Base-by-base conservation (phyloP, 768 basidiomycete genomes). In the Cystobasidium onofrii region DNA sequence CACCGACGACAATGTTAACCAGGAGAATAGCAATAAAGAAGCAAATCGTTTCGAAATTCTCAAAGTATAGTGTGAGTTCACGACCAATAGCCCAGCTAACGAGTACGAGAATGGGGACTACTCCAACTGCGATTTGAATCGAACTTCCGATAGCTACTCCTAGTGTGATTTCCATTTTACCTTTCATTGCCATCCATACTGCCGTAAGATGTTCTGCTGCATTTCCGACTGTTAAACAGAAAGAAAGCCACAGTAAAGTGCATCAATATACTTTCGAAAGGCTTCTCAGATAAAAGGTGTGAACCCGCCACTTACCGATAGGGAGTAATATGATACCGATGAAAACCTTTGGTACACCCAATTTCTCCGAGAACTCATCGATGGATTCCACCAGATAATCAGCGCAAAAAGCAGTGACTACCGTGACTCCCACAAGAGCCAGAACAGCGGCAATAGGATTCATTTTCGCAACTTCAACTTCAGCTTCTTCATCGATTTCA, bases 381-480 rank as follows among this genome's bases (percentile, higher is more conserved):
- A 96, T 95, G 1, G 90, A 91, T 1, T 88, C 89, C 43, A 95
- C 92, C 80, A 92, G 82, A 79, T 87, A 90, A 80, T 96, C 93
- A 33, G 93, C 92, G 76, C 90, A 91, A 83, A 95, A 91, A 0
- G 90, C 86, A 0, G 92, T 95, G 57, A 90, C 79, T 57, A 94
- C 83, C 0, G 93, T 94, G 15, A 91, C 87, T 41, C 82, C 79
- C 41, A 92, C 83, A 7, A 96, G 84, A 65, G 89, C 88, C 67
- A n/a, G 62, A 17, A 73, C 54, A 17, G 91, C 90, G 20, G 90
- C 85, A 67, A 84, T 81, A 43, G 86, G 83, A 81, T 86, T 90
- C 92, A 93, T 94, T 65, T 85, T 81, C 1, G 86, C 80, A 10
- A 80, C 81, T 67, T 85, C 84, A 41, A 79, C 82, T 64, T 82